These are phyloP conservation scores for Globisporangium cederbergense DNA, from an alignment of 352 stramenopile species.

Conservation along the genomic window DNA sequence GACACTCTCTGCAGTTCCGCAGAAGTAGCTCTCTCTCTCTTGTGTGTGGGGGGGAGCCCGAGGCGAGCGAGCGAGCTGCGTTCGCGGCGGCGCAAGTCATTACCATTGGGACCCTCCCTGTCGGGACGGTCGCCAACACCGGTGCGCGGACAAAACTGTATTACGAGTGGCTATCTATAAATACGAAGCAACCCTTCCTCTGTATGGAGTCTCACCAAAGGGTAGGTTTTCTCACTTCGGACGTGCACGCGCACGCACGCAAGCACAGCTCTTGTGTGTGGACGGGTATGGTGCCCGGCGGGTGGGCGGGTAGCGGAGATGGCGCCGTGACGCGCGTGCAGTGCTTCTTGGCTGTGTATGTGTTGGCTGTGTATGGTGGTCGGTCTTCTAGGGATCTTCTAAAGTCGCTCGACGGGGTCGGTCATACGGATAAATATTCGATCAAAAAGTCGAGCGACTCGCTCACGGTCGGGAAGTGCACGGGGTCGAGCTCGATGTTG, in stretches of 20 bases:
- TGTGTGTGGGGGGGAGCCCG: neutral
- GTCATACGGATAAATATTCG: constrained; percentile 46
- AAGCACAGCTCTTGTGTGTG: constrained; percentile 6
- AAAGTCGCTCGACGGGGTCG: neutral
- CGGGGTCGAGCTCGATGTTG: constrained; percentile 40
- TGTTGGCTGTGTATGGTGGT: neutral
- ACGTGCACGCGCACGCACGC: constrained; percentile 10
- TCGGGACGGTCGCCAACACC: constrained; percentile 9
- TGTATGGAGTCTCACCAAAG: constrained; percentile 7
- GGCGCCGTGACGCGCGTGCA: neutral
- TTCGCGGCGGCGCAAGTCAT: constrained; percentile 1
- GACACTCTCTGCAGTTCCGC: constrained; percentile 2
- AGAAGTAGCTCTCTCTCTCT: too few relatives aligned
- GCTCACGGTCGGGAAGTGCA: constrained; percentile 51
- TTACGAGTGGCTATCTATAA: constrained; percentile 13
- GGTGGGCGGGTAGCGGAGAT: too few relatives aligned
- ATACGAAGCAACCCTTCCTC: constrained; percentile 13
- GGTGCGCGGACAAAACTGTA: constrained; percentile 18
- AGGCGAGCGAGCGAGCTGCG: neutral
- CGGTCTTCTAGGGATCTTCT: neutral
- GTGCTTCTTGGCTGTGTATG: constrained; percentile 3
- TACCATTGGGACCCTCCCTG: constrained; percentile 5
- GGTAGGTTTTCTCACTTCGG: constrained; percentile 1
- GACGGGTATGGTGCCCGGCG: neutral
- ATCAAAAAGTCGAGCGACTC: constrained; percentile 70